Percentiles rank a stretch among this genome's conserved stretches.
phyloP scores from a whole-genome alignment of 352 stramenopile species.

The Phytophthora tentaculata region DNA sequence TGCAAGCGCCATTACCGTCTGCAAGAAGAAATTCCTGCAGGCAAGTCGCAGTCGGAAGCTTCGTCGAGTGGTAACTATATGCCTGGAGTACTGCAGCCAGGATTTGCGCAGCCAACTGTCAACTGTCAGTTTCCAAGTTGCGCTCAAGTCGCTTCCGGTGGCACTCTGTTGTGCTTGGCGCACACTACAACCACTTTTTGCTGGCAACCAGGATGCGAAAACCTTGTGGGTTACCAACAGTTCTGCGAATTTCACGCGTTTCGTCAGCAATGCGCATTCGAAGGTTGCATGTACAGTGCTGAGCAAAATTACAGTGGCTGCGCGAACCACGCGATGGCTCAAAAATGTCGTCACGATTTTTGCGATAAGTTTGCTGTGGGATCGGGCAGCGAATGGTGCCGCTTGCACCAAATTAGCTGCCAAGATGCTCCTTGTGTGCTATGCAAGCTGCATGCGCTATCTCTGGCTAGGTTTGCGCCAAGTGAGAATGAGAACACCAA shows the following conservation, averaged over 20 bases:
- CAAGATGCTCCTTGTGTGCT: conserved; percentile 58
- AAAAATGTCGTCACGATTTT: conserved; percentile 58
- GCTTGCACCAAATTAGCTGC: conserved; percentile 61
- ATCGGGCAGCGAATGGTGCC: conserved; percentile 41
- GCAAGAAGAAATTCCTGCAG: conserved; percentile 29
- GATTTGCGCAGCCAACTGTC: conserved; percentile 6
- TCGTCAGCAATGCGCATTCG: conserved; percentile 59
- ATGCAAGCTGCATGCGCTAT: conserved; percentile 46
- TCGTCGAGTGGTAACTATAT: conserved; percentile 10
- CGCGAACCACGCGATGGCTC: conserved; percentile 46
- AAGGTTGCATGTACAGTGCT: conserved; percentile 54
- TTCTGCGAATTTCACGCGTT: conserved; percentile 71
- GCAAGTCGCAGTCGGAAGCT: conserved; percentile 20
- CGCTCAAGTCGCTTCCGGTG: conserved; percentile 30
- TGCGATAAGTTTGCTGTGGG: conserved; percentile 71
- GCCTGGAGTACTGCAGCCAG: conserved; percentile 4
- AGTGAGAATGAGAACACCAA: conserved; percentile 35
- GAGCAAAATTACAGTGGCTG: conserved; percentile 50
- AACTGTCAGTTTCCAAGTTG: conserved; percentile 57
- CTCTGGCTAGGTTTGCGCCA: conserved; percentile 15
- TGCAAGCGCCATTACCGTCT: conserved; percentile 73
- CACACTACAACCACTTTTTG: conserved; percentile 66
- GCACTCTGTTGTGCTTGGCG: conserved; percentile 47
- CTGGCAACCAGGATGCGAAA: conserved; percentile 66
- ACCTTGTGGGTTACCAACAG: conserved; percentile 52